Evolutionary conservation across 495 filamentous ascomycete genomes (phyloP), one percentile per base, ranked within the genome.

Genomic region (Penicillium crystallinum): DNA sequence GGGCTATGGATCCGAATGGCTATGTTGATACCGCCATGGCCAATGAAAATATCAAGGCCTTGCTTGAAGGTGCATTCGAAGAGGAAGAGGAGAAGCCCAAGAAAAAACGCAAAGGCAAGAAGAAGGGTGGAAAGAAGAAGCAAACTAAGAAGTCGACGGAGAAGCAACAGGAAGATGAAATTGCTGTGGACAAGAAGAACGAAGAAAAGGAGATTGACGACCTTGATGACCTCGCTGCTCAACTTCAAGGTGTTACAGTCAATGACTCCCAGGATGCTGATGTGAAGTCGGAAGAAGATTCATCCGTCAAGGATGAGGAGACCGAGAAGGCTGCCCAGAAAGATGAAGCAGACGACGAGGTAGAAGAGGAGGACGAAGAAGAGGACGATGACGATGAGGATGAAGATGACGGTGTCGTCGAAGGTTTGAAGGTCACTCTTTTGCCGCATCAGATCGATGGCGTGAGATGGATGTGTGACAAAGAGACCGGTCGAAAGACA

Each of bases 401-500:
- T 1, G 84, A 81, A 39, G 87, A 90, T 40, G 82, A 87, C 59
- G 83, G 80, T 9, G 79, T 75, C n/a, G 78, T 91, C 14, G 86
- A 93, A 54, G 93, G 93, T 3, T 69, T 98, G 56, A 87, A 85
- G 40, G 89, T 96, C 38, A 88, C 85, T 47, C 78, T 98, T 3
- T 77, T 97, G 0, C 93, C 90, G 3, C 93, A 98, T 64, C 93
- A 98, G 65, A 78, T 96, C 9, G 86, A 95, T 21, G 93, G 93
- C 52, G 84, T 97, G 2, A 80, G 83, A 36, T 98, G 95, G 89
- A 95, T 98, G 89, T 85, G 76, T 47, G 85, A 87, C 30, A 89
- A 93, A 55, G 93, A 98, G 65, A 83, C 86, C 10, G 90, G 91
- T 2, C 78, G 79, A 2, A 79, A 82, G 27, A 95, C 89, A 66